Conservation (phyloP, 768 basidiomycete genomes). For the Harrya chromipes region DNA sequence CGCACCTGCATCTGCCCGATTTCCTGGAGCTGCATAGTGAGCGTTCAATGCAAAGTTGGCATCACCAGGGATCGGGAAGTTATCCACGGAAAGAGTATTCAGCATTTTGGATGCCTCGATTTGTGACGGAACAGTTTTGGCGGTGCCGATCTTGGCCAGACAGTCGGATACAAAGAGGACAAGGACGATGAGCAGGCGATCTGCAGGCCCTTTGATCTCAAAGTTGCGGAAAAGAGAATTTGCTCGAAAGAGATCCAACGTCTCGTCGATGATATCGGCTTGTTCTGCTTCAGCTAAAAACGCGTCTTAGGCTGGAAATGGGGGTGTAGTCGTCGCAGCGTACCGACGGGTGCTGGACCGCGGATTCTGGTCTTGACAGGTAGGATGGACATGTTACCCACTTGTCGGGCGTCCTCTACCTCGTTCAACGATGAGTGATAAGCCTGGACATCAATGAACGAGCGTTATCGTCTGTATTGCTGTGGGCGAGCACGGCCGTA, state of each 20-base stretch:
- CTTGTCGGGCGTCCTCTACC: slow-evolving; percentile 70
- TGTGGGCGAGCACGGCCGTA: slow-evolving; percentile 8
- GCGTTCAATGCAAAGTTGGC: slow-evolving; percentile 92
- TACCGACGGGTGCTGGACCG: slow-evolving; percentile 86
- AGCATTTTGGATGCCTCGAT: slow-evolving; percentile 85
- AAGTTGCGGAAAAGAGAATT: slow-evolving; percentile 99
- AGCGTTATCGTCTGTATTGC: slow-evolving; percentile 1
- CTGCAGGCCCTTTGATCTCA: slow-evolving; percentile 97
- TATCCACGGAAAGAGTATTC: slow-evolving; percentile 91
- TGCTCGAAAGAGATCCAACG: slow-evolving; percentile 94
- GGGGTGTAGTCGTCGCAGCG: slow-evolving; percentile 16
- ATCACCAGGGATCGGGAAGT: slow-evolving; percentile 92
- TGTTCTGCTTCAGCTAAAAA: slow-evolving; percentile 68
- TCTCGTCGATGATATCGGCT: slow-evolving; percentile 93
- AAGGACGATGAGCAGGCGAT: slow-evolving; percentile 93
- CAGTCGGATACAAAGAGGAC: slow-evolving; percentile 99
- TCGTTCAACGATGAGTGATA: slow-evolving; percentile 96
- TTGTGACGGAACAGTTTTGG: slow-evolving; percentile 65
- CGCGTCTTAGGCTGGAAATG: slow-evolving; percentile 11
- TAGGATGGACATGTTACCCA: slow-evolving; percentile 87
- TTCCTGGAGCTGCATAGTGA: slow-evolving; percentile 80
- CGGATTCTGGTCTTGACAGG: slow-evolving; percentile 91
- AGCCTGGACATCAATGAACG: slow-evolving; percentile 50
- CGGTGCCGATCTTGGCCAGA: slow-evolving; percentile 80
- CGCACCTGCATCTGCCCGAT: slow-evolving; percentile 78